These are phyloP conservation scores for Annulohypoxylon maeteangense DNA, from an alignment of 495 filamentous ascomycete genomes.

Conservation along the genomic window DNA sequence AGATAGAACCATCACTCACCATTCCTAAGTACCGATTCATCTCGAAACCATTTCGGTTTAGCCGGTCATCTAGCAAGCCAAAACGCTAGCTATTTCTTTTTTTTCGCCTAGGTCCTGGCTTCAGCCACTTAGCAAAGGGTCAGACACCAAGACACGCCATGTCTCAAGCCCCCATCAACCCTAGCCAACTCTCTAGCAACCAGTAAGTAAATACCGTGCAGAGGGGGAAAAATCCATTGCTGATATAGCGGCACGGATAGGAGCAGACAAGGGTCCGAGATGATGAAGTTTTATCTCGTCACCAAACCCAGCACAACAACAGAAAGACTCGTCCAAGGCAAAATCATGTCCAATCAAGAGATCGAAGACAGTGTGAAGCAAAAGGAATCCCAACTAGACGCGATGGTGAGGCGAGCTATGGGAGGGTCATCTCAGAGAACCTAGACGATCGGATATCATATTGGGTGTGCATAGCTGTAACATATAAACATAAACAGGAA, in stretches of 20 bases:
- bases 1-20: conserved; percentile 6
- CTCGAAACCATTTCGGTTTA: not conserved
- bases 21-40: not conserved
- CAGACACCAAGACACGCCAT: conserved; percentile 5
- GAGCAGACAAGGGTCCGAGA: conserved; percentile 15
- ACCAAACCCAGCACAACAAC: conserved; percentile 33
- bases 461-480: not conserved
- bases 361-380: conserved; percentile 8
- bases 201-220: conserved; percentile 28
- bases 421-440: not conserved
- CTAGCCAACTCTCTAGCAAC: conserved; percentile 15
- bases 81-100: not conserved
- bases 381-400: conserved; percentile 20
- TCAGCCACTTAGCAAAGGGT: not conserved
- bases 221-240: not conserved
- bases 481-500: not conserved
- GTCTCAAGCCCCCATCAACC: conserved; percentile 22
- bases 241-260: conserved; percentile 1
- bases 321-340: conserved; percentile 40
- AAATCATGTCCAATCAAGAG: conserved; percentile 23
- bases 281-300: conserved; percentile 40
- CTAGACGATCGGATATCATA: not conserved
- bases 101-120: not conserved
- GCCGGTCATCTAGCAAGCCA: not conserved
- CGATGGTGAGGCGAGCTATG: conserved; percentile 24